Evolutionary conservation across 169 alveolate species (phyloP), one percentile per base, ranked within the genome.

Genomic region (Plasmodium cynomolgi): DNA sequence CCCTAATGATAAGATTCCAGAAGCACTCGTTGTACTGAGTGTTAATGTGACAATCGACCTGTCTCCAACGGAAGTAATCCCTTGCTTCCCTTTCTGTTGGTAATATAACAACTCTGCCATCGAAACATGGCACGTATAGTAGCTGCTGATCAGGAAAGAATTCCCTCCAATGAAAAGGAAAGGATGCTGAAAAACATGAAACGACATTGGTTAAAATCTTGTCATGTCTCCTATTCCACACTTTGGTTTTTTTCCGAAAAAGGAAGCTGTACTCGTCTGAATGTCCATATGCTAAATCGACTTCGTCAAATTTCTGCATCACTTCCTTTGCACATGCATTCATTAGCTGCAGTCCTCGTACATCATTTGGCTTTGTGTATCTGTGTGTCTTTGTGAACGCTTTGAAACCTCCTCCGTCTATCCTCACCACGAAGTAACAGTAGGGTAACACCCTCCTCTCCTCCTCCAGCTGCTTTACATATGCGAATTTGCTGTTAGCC

Each of bases 341-440:
- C 99, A 98, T 98, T 37, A 98, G 86, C 33, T 96, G 95, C 47
- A 99, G 82, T 8, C 98, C 99, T 84, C 96, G 82, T 41, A 97
- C 95, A 92, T 99, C 99, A 91, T 98, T 98, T 5, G 99, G 99
- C 93, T 99, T 99, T 75, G 96, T 95, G 95, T 98, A 98, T 8
- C 95, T 93, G 92, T 98, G 99, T 34, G 44, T 86, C 50, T 96
- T 97, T 23, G 98, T 96, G 92, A 98, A 99, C 62, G 96, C 96
- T 56, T 84, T 98, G 93, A 99, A 99, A 29, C 98, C 97, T 75
- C 98, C 96, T 13, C 99, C 99, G 96, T 99, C 99, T 37, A 99
- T 96, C 84, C 99, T 95, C 31, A 98, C 96, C 11, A 98, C 98
- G 41, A 98, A 97, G 97, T 98, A 99, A 54, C 99, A 97, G 80